phyloP scores from a whole-genome alignment of 805 yeast species.

The Starmerella stellata region DNA sequence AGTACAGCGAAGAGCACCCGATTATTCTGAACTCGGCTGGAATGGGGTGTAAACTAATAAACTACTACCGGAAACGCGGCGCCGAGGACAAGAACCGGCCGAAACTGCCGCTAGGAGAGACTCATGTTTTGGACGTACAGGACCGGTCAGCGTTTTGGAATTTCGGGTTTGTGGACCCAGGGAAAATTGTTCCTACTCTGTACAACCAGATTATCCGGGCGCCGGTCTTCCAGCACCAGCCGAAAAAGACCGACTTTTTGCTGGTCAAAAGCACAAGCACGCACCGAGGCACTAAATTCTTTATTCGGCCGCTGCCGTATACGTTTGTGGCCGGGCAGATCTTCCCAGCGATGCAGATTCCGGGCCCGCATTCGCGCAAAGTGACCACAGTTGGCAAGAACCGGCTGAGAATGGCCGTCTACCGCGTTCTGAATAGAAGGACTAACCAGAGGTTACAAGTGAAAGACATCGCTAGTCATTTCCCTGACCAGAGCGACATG shows the following conservation, averaged over 20 bases:
- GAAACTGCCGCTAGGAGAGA: slow-evolving; percentile 76
- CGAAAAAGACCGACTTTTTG: slow-evolving; percentile 60
- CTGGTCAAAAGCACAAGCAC: slow-evolving; percentile 64
- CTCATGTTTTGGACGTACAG: slow-evolving; percentile 87
- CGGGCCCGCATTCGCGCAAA: slow-evolving; percentile 93
- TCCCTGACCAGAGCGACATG: slow-evolving; percentile 95
- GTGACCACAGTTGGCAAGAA: slow-evolving; percentile 86
- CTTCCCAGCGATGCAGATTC: slow-evolving; percentile 83
- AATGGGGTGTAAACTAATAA: slow-evolving; percentile 86
- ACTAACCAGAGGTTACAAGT: slow-evolving; percentile 62
- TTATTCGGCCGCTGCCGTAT: slow-evolving; percentile 47
- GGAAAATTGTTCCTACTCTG: slow-evolving; percentile 80
- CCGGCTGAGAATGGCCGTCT: slow-evolving; percentile 83
- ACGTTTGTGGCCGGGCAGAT: slow-evolving; percentile 80
- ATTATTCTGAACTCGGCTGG: slow-evolving; percentile 71
- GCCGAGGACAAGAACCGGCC: slow-evolving; percentile 77
- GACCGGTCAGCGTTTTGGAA: slow-evolving; percentile 97
- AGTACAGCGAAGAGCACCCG: slow-evolving; percentile 82
- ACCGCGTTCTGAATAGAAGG: slow-evolving; percentile 59
- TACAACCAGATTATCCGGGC: slow-evolving; percentile 86
- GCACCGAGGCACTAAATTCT: slow-evolving; percentile 45
- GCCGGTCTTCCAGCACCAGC: slow-evolving; percentile 78
- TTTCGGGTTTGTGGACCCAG: slow-evolving; percentile 90
- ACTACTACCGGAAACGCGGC: slow-evolving; percentile 70
- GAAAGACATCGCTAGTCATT: slow-evolving; percentile 74